These are phyloP conservation scores for Carex myosuroides DNA, from an alignment of 176 grass and related monocot genomes.

Conservation along the genomic window DNA sequence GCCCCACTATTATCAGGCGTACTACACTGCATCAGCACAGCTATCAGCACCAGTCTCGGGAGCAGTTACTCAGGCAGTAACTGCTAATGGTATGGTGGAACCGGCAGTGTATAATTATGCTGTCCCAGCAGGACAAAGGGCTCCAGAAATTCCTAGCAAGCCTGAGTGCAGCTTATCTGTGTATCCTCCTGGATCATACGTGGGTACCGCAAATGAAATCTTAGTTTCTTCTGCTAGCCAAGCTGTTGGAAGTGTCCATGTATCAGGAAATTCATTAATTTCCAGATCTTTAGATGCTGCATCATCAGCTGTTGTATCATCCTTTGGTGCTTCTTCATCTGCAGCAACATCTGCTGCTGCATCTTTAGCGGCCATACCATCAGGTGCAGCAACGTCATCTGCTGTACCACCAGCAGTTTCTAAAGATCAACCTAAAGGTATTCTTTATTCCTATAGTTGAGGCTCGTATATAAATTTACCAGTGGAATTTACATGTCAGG, in stretches of 20 bases:
- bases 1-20: slow-evolving; percentile 6
- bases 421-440: slow-evolving; percentile 67
- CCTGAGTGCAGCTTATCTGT: slow-evolving; percentile 9
- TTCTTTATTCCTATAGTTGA: background rate
- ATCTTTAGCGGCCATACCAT: background rate
- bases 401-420: slow-evolving; percentile 33
- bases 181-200: slow-evolving; percentile 21
- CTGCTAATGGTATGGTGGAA: slow-evolving; percentile 42
- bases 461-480: background rate
- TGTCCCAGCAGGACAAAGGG: background rate
- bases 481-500: background rate
- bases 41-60: slow-evolving; percentile 29
- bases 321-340: background rate
- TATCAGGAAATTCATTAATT: background rate
- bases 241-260: slow-evolving; percentile 4
- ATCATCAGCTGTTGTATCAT: background rate
- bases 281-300: background rate
- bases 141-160: background rate
- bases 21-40: slow-evolving; percentile 19
- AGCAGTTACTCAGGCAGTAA: slow-evolving; percentile 29
- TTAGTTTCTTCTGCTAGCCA: slow-evolving; percentile 26
- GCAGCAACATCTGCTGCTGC: background rate
- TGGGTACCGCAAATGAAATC: slow-evolving; percentile 30
- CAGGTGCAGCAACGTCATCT: slow-evolving; percentile 5
- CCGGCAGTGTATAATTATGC: slow-evolving; percentile 50